Evolutionary conservation across 148 eudicot species (phyloP).

Genomic region (Hydrangea macrophylla): DNA sequence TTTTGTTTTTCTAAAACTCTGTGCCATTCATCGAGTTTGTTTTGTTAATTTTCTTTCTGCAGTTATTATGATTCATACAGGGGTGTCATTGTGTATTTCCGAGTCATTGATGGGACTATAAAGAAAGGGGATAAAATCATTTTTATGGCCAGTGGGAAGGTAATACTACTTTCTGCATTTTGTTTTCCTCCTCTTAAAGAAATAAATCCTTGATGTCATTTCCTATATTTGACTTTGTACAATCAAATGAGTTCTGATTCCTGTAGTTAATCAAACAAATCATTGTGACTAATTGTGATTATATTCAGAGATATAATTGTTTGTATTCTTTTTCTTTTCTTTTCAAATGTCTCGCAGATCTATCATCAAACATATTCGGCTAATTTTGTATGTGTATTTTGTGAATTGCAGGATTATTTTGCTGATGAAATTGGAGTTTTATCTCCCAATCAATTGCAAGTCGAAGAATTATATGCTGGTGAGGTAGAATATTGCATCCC

Average conservation of each 20-base stretch:
- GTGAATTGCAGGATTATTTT: slow-evolving; percentile 65
- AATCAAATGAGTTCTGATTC: neutral
- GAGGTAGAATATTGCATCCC: slow-evolving; percentile 51
- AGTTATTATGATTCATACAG: slow-evolving; percentile 96
- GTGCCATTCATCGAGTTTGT: slow-evolving; percentile 8
- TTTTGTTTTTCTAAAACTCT: neutral
- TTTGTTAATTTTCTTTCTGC: slow-evolving; percentile 36
- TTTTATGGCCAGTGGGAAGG: slow-evolving; percentile 95
- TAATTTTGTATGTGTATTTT: neutral
- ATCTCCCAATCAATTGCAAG: slow-evolving; percentile 93
- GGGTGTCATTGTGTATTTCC: slow-evolving; percentile 93
- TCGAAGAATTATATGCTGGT: slow-evolving; percentile 76
- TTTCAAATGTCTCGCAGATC: neutral
- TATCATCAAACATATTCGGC: neutral
- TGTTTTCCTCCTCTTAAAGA: neutral
- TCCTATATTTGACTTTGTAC: neutral
- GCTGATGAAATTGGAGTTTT: slow-evolving; percentile 98
- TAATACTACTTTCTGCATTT: slow-evolving; percentile 21
- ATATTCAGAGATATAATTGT: neutral
- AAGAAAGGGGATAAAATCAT: slow-evolving; percentile 88
- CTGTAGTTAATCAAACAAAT: neutral
- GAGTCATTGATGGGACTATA: slow-evolving; percentile 85
- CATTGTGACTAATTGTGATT: neutral
- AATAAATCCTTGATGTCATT: neutral
- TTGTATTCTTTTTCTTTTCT: neutral